Evolutionary conservation across 1,284 basidiomycete species (phyloP), one percentile per base, ranked within the genome.

Genomic region (Heterobasidion parviporum): DNA sequence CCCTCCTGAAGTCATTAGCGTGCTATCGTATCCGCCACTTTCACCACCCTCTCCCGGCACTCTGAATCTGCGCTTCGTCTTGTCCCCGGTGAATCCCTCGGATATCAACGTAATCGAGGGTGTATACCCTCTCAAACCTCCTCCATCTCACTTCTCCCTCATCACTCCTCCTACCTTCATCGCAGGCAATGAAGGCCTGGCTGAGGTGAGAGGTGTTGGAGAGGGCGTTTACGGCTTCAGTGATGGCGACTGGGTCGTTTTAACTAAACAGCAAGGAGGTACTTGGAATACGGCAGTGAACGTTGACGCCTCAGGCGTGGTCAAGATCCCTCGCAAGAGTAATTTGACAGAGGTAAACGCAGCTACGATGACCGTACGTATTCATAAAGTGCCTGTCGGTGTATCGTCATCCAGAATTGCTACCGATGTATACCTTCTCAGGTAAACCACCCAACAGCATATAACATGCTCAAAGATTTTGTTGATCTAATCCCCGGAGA

Each of bases 371-470:
- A 85, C 83, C 20, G 89, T 86, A 61, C 57, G 75, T 50, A 10
- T 26, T 36, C 33, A 34, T 26, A 53, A 52, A 47, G 26, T 52
- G 36, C 14, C 54, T 43, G 15, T 16, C 51, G 12, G 12, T 44
- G 41, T 44, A 44, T 14, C 41, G 41, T 44, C 16, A 16, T 16
- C 16, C 14, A 44, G 4, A 44, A 16, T 44, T 3, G 4, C 26
- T 26, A 26, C 26, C 35, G 3, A 8, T 38, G 45, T 14, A 54
- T 50, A 6, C 32, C 34, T 49, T 20, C 52, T 48, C 10, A 90
- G 87, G 83, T 92, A 43, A 94, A 94, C 62, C 89, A 89, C 3
- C 78, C 90, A 0, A 91, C 91, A 1, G 92, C 91, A 0, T 85
- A 85, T 59, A 85, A 88, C 62, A 89, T 94, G 84, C 76, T 94